These are phyloP conservation scores for Monosporascus sp. DNA, from an alignment of 2,329 filamentous ascomycete species.

Conservation along the genomic window DNA sequence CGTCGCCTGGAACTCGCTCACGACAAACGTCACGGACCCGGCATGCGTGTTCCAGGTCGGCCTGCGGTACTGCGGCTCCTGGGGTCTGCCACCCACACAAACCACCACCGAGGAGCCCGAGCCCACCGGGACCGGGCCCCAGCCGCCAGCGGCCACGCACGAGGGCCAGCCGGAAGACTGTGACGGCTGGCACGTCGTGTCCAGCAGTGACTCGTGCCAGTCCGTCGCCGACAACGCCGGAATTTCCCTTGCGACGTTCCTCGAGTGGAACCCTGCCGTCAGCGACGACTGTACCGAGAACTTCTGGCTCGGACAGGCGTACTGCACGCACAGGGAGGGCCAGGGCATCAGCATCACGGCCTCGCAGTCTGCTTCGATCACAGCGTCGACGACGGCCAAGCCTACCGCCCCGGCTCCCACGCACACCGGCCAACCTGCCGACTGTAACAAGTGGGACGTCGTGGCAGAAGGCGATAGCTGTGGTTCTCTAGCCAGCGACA, in stretches of 20 bases:
- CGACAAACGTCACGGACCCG: not conserved
- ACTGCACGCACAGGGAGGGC: slow-evolving; percentile 2
- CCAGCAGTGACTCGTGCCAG: slow-evolving; percentile 9
- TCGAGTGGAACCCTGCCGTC: slow-evolving; percentile 15
- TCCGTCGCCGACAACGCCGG: slow-evolving; percentile 2
- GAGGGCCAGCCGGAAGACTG: slow-evolving; percentile 12
- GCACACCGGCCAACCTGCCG: slow-evolving; percentile 2
- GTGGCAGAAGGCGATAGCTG: slow-evolving; percentile 10
- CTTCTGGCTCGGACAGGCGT: slow-evolving; percentile 11
- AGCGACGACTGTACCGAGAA: slow-evolving; percentile 10
- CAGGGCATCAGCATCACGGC: too few relatives aligned
- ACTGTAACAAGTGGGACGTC: slow-evolving; percentile 8
- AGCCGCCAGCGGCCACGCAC: slow-evolving; percentile 11
- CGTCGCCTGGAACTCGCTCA: slow-evolving; percentile 1
- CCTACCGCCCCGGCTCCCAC: too few relatives aligned
- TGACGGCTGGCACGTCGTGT: slow-evolving; percentile 9
- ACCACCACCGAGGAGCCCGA: not conserved
- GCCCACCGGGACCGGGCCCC: not conserved
- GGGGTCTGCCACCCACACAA: not conserved
- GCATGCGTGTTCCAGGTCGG: not conserved
- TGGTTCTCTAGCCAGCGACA: slow-evolving; percentile 7
- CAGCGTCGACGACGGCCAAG: not conserved
- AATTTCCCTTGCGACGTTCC: slow-evolving; percentile 10
- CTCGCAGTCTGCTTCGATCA: not conserved
- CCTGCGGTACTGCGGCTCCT: slow-evolving; percentile 2